Conservation (phyloP, 1,284 basidiomycete species). For the Microbotryum lychnidis-dioicae region DNA sequence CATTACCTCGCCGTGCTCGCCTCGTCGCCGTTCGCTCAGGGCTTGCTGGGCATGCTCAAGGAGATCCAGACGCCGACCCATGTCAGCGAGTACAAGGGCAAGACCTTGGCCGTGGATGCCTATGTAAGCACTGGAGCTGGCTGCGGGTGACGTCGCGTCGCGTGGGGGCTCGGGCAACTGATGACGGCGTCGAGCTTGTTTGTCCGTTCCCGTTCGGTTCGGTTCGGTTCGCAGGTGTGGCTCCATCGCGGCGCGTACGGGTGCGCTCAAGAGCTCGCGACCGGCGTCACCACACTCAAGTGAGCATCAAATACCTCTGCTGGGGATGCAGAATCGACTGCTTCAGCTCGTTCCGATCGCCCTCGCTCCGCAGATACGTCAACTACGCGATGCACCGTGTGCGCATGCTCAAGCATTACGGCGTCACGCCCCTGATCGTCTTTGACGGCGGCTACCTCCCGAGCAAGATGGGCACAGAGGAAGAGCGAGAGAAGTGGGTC, state of each 20-base stretch:
- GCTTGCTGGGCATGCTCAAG: conserved; percentile 86
- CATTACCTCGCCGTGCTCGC: no score
- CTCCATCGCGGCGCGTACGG: conserved; percentile 88
- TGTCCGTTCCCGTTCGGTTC: conserved; percentile 46
- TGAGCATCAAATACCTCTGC: conserved; percentile 43
- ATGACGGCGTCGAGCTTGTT: background rate
- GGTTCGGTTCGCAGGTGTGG: conserved; percentile 88
- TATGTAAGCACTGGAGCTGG: conserved; percentile 19
- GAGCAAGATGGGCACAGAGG: conserved; percentile 85
- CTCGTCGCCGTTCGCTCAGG: conserved; percentile 48
- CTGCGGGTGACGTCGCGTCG: background rate
- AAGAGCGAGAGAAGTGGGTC: conserved; percentile 56
- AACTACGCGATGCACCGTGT: conserved; percentile 92
- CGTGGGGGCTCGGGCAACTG: background rate
- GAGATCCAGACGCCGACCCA: conserved; percentile 71
- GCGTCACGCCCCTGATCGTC: conserved; percentile 82
- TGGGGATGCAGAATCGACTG: background rate
- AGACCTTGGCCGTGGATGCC: conserved; percentile 32
- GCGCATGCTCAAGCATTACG: conserved; percentile 72
- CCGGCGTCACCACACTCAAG: conserved; percentile 72
- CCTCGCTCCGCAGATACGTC: conserved; percentile 62
- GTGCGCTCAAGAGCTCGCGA: conserved; percentile 84
- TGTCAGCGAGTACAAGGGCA: conserved; percentile 61
- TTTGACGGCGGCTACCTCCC: conserved; percentile 95
- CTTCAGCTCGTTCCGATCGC: background rate